Conservation (phyloP, 208 protist species). For the Porcisia deanei region DNA sequence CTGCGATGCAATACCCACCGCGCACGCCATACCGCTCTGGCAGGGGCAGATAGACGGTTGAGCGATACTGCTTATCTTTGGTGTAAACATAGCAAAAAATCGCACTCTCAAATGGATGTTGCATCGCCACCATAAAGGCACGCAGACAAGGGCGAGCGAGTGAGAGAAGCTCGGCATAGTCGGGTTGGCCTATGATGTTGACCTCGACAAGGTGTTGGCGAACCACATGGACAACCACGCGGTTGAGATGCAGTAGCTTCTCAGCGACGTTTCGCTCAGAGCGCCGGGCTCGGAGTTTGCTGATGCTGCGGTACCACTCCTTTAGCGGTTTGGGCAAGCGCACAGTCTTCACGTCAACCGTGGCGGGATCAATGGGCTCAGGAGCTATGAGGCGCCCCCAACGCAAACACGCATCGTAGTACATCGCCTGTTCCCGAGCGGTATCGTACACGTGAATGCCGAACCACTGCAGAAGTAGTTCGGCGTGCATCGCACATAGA, state of each 20-base stretch:
- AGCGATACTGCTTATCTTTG: constrained; percentile 45
- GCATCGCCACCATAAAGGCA: constrained; percentile 52
- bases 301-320: constrained; percentile 36
- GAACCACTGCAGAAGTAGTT: constrained; percentile 55
- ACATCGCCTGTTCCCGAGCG: constrained; percentile 34
- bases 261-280: constrained; percentile 30
- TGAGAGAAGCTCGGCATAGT: constrained; percentile 42
- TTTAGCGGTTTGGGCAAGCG: constrained; percentile 51
- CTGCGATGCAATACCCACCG: constrained; percentile 60
- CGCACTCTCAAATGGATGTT: constrained; percentile 56
- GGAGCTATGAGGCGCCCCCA: constrained; percentile 47
- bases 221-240: constrained; percentile 22
- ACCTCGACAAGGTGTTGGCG: constrained; percentile 62
- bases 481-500: constrained; percentile 82
- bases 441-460: constrained; percentile 45
- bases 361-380: constrained; percentile 21
- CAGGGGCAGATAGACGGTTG: constrained; percentile 66
- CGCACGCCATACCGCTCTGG: constrained; percentile 63
- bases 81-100: constrained; percentile 44
- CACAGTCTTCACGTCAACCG: constrained; percentile 6
- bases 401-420: constrained; percentile 66
- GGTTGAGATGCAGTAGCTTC: constrained; percentile 44
- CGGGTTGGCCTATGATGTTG: constrained; percentile 33
- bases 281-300: constrained; percentile 31
- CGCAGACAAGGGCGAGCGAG: constrained; percentile 42